Evolutionary conservation across 352 stramenopile species (phyloP).

Genomic region (Phytophthora pistaciae): DNA sequence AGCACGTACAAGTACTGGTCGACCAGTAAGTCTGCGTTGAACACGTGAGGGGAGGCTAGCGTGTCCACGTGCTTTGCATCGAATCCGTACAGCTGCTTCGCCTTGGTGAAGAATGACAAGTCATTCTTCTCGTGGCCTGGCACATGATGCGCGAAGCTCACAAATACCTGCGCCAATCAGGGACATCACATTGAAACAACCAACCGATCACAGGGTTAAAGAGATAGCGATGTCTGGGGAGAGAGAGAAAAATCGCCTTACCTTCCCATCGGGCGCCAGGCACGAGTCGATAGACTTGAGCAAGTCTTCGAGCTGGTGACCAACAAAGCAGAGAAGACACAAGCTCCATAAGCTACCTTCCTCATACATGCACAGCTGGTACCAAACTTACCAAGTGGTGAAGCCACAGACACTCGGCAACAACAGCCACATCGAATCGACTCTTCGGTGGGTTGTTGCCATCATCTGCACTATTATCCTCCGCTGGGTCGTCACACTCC

Average conservation of each 20-base stretch:
- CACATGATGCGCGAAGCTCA: constrained; percentile 65
- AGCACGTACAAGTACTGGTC: constrained; percentile 59
- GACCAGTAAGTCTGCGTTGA: constrained; percentile 50
- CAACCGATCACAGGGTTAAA: constrained; percentile 19
- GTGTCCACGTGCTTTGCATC: constrained; percentile 51
- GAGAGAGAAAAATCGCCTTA: constrained; percentile 9
- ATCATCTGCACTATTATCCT: not conserved
- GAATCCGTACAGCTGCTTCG: constrained; percentile 46
- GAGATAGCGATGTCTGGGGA: not conserved
- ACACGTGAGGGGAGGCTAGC: constrained; percentile 49
- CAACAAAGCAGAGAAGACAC: not conserved
- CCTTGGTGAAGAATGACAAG: constrained; percentile 62
- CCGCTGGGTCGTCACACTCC: not conserved
- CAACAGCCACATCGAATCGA: constrained; percentile 52
- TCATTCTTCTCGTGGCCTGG: constrained; percentile 58
- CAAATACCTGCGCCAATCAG: constrained; percentile 34
- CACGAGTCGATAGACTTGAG: constrained; percentile 54
- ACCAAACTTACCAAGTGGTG: constrained; percentile 54
- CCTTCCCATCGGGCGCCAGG: constrained; percentile 38
- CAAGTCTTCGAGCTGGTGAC: constrained; percentile 48
- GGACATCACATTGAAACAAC: constrained; percentile 2
- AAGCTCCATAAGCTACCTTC: not conserved
- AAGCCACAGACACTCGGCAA: constrained; percentile 65
- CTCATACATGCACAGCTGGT: not conserved
- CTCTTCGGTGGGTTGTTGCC: not conserved